These are phyloP conservation scores for Breviolum minutum DNA, from an alignment of 73 alveolate species.

Conservation along the genomic window DNA sequence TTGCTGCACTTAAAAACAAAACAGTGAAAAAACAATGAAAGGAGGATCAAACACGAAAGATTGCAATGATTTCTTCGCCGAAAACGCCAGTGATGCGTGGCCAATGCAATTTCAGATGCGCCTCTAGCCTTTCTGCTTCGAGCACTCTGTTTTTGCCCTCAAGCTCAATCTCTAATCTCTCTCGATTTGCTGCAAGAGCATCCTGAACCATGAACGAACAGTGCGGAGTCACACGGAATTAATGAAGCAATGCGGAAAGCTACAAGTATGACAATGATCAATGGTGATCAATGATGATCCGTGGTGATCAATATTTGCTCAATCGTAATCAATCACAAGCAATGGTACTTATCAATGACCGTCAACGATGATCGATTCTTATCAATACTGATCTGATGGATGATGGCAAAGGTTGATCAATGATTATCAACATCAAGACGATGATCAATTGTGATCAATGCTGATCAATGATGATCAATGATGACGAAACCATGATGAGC, in stretches of 20 bases:
- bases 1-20: neutral
- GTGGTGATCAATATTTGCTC: too few species aligned
- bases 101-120: neutral
- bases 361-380: neutral
- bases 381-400: neutral
- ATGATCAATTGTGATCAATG: too few species aligned
- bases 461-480: too few species aligned
- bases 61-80: neutral
- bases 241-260: neutral
- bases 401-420: too few species aligned
- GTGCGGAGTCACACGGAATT: neutral
- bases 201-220: neutral
- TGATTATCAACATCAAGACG: too few species aligned
- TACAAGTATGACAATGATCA: too few species aligned
- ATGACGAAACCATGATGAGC: too few species aligned
- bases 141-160: constrained; percentile 69
- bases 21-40: neutral
- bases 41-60: neutral
- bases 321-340: too few species aligned
- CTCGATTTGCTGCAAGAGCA: constrained; percentile 76
- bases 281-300: too few species aligned
- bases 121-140: constrained; percentile 83
- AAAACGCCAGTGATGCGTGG: neutral
- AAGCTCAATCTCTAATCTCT: constrained; percentile 80
- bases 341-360: too few species aligned